Percentiles rank a stretch among this genome's conserved stretches.
phyloP scores from a whole-genome alignment of 2,329 filamentous ascomycete genomes.

The Curvularia eragrostidis region DNA sequence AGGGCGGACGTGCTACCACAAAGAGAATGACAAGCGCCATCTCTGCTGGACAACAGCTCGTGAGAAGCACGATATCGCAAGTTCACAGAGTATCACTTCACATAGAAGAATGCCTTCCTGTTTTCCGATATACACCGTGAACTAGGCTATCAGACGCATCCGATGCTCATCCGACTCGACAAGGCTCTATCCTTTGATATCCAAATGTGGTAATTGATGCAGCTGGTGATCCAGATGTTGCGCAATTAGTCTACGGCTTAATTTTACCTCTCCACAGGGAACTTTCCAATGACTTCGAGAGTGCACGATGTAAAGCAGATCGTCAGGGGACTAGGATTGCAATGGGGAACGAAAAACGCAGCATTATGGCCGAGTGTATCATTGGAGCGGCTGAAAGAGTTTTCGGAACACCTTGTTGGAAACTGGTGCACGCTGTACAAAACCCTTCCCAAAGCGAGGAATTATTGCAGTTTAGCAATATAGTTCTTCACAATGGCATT shows the following conservation, averaged over 20 bases:
- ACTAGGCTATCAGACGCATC: background rate
- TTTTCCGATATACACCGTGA: too few species aligned
- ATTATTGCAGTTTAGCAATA: conserved; percentile 28
- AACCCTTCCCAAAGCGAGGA: conserved; percentile 3
- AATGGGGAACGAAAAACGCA: too few species aligned
- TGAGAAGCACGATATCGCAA: background rate
- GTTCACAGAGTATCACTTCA: background rate
- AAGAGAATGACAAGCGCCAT: background rate
- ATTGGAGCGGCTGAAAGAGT: conserved; percentile 16
- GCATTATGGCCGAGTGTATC: too few species aligned
- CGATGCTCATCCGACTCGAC: background rate
- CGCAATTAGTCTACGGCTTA: too few species aligned
- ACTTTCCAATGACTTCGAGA: too few species aligned
- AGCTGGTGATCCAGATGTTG: too few species aligned
- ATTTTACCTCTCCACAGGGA: too few species aligned
- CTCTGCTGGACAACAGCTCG: background rate
- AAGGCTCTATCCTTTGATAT: background rate
- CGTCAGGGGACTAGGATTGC: too few species aligned
- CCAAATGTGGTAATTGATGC: too few species aligned
- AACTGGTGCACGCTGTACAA: conserved; percentile 37
- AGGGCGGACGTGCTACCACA: background rate
- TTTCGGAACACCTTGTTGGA: conserved; percentile 12
- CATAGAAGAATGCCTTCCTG: too few species aligned
- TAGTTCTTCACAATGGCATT: conserved; percentile 40
- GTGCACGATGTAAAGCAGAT: too few species aligned